Conservation (phyloP, 768 basidiomycete genomes). For the Russula compacta region DNA sequence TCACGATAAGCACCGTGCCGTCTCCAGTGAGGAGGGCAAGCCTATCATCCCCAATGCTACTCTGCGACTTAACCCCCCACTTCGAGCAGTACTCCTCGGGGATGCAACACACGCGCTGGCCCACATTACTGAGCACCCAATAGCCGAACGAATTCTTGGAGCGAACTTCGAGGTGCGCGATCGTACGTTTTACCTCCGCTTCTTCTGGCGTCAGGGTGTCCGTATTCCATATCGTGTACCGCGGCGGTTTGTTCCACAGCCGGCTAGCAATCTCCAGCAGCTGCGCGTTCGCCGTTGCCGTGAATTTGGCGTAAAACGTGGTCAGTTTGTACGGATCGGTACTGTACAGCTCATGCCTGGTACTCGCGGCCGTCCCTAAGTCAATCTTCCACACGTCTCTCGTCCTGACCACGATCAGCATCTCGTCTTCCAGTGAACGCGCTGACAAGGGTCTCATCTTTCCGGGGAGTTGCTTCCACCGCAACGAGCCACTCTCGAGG, state of each 20-base stretch:
- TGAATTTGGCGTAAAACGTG: constrained; percentile 8
- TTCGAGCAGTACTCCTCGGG: constrained; percentile 13
- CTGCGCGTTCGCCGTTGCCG: not conserved
- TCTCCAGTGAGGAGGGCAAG: not conserved
- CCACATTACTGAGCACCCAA: constrained; percentile 12
- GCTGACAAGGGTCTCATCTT: constrained; percentile 5
- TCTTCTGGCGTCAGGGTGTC: not conserved
- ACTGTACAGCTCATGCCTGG: constrained; percentile 2
- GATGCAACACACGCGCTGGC: constrained; percentile 10
- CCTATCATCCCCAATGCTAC: not conserved
- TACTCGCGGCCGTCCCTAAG: not conserved
- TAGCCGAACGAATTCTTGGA: not conserved
- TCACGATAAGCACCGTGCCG: not conserved
- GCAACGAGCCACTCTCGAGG: constrained; percentile 8
- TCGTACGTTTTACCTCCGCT: not conserved
- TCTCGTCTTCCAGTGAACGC: constrained; percentile 1
- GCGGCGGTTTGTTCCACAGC: constrained; percentile 10
- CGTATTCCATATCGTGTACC: constrained; percentile 6
- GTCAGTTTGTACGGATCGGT: constrained; percentile 9
- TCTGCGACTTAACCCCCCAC: constrained; percentile 1
- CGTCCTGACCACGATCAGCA: constrained; percentile 7
- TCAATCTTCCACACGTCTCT: constrained; percentile 12
- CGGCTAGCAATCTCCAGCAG: constrained; percentile 7
- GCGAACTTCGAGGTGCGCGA: constrained; percentile 5
- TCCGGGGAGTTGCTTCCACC: constrained; percentile 6